These are phyloP conservation scores for Tympanopsis confertula DNA, from an alignment of 2,329 filamentous ascomycete genomes.

Conservation along the genomic window DNA sequence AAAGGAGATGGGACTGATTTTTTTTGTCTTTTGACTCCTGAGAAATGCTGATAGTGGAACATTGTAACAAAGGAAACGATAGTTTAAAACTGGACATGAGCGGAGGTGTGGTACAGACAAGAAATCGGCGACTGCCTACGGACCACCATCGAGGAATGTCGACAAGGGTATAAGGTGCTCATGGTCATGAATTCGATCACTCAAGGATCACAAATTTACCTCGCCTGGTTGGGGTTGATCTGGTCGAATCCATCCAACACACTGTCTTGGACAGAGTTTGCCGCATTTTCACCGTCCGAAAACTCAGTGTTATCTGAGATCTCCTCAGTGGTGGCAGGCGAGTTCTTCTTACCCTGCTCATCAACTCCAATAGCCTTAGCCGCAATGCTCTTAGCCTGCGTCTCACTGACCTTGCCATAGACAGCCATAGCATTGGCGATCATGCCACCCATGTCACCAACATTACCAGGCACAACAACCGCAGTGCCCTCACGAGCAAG, in stretches of 20 bases:
- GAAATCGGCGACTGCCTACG: neutral
- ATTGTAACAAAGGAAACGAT: neutral
- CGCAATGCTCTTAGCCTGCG: constrained; percentile 59
- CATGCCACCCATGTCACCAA: constrained; percentile 92
- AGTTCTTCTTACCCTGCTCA: constrained; percentile 7
- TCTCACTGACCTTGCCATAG: constrained; percentile 82
- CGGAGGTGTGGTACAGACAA: neutral
- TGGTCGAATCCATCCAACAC: neutral
- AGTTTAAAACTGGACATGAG: neutral
- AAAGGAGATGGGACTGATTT: no score
- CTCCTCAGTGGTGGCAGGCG: constrained; percentile 4
- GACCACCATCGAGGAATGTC: neutral
- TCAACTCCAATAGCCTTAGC: constrained; percentile 30
- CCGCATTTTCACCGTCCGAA: neutral
- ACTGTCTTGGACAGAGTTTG: neutral
- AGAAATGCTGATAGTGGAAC: neutral
- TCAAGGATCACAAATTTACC: neutral
- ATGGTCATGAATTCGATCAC: neutral
- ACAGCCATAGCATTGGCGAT: constrained; percentile 92
- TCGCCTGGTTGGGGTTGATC: neutral
- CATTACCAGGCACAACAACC: constrained; percentile 90
- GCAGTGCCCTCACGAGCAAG: constrained; percentile 91
- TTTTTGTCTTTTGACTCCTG: no score
- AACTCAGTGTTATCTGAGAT: neutral
- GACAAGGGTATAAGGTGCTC: neutral